These are phyloP conservation scores for Prunus persica DNA, from an alignment of 306 rosid genomes.

Conservation along the genomic window DNA sequence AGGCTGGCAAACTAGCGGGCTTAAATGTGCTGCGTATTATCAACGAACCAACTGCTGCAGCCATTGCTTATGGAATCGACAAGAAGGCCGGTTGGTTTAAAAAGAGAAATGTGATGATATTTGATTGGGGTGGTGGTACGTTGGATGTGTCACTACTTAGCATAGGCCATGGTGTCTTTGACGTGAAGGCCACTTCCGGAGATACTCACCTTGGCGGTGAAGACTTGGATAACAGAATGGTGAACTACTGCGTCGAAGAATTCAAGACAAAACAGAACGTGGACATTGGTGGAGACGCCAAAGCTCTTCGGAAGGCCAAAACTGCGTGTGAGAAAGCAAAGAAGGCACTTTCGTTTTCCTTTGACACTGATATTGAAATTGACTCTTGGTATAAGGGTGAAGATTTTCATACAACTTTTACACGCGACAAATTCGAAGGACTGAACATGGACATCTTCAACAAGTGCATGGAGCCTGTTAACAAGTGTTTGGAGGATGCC, in stretches of 20 bases:
- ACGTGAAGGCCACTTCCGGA: neutral
- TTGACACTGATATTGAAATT: neutral
- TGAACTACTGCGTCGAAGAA: neutral
- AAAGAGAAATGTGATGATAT: constrained; percentile 7
- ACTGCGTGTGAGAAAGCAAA: neutral
- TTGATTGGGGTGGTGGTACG: constrained; percentile 3
- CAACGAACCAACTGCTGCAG: too few relatives aligned
- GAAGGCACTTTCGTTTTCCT: neutral
- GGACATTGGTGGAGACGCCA: neutral
- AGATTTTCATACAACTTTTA: neutral
- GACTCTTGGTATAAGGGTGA: neutral
- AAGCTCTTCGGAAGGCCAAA: neutral
- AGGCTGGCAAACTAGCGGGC: too few relatives aligned
- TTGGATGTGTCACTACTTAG: constrained; percentile 8
- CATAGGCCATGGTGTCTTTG: neutral
- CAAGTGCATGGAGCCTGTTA: neutral
- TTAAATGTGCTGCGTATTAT: too few relatives aligned
- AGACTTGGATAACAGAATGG: constrained; percentile 5
- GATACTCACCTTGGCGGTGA: neutral
- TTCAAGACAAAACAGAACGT: neutral
- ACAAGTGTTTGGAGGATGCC: neutral
- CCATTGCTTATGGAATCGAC: constrained; percentile 5
- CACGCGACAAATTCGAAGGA: neutral
- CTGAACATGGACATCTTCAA: neutral
- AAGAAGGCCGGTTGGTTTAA: neutral